Percentiles rank a stretch among this genome's conserved stretches.
Evolutionary conservation across 148 eudicot species (phyloP).

Genomic region (Suaeda aralocaspica): DNA sequence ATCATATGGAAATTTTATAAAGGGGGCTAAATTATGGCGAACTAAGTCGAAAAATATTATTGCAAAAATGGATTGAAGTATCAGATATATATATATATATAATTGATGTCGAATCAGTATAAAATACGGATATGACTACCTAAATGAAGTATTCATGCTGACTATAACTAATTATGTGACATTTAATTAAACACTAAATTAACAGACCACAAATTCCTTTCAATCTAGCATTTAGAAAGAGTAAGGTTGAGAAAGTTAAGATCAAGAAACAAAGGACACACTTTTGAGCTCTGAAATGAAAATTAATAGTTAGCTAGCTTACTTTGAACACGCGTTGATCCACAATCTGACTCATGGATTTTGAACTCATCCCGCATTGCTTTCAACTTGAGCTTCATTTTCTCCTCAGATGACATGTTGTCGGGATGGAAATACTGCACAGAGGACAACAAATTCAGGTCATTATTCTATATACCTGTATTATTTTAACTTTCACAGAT

Average conservation of each 20-base stretch:
- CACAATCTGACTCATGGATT: conserved; percentile 92
- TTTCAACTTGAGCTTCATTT: conserved; percentile 73
- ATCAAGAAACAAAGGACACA: neutral
- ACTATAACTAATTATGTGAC: too few relatives aligned
- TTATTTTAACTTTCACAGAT: neutral
- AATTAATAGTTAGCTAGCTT: conserved; percentile 6
- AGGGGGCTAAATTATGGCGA: too few relatives aligned
- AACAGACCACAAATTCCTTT: too few relatives aligned
- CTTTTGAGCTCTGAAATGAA: neutral
- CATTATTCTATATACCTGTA: too few relatives aligned
- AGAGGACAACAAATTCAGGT: conserved; percentile 10
- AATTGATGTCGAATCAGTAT: too few relatives aligned
- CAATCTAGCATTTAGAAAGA: neutral
- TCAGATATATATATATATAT: too few relatives aligned
- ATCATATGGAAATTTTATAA: too few relatives aligned
- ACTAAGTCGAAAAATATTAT: too few relatives aligned
- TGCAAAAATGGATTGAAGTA: too few relatives aligned
- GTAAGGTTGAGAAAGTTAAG: neutral
- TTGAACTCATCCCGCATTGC: conserved; percentile 84
- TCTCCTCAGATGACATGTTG: conserved; percentile 93
- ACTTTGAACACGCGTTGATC: conserved; percentile 95
- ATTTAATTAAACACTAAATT: too few relatives aligned
- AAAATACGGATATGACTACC: too few relatives aligned
- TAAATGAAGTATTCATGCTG: too few relatives aligned
- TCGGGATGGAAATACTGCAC: conserved; percentile 97